Evolutionary conservation across 345 rosid species (phyloP), one percentile per base, ranked within the genome.

Genomic region (Populus euphratica): DNA sequence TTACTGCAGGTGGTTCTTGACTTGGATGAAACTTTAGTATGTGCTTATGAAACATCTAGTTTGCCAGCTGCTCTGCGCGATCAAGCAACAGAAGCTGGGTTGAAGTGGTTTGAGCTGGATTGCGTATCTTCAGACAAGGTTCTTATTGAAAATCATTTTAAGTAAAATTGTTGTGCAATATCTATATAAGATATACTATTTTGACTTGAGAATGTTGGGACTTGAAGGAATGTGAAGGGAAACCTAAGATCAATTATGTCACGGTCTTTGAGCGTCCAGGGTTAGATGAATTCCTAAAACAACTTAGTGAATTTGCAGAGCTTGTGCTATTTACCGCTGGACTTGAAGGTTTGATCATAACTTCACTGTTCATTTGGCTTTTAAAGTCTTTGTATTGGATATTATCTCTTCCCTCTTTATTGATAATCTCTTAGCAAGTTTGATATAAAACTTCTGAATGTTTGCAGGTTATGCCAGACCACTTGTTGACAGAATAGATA

Each of bases 251-350:
- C 91, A 96, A 87, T 78, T 88, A 93, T 61, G 96, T 94, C 31
- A 96, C 98, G 2, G 99, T 96, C 78, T 96, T 94, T 86, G 97
- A 96, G 86, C 98, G 98, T 78, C 99, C 98, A 11, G 99, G 99
- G 36, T 76, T 96, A 83, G 88, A 84, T 49, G 94, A 92, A 70
- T 96, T 96, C 82, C 84, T 96, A 8, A 88, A 89, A 74, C 75
- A 88, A 80, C 87, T 96, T 27, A 90, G 95, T 77, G 82, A 89
- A 74, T 96, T 92, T 85, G 93, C 97, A 0, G 97, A 96, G 77
- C 99, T 94, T 81, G 86, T 93, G 76, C 86, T 96, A n/a, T 96
- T 96, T 79, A 96, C 99, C 7, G 99, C 98, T 82, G 99, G 98
- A 65, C 95, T 93, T 61, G 99, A 96, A 96, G 98, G 99, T 96